Conservation (phyloP, 2,329 filamentous ascomycete species). For the Cercospora janseana region DNA sequence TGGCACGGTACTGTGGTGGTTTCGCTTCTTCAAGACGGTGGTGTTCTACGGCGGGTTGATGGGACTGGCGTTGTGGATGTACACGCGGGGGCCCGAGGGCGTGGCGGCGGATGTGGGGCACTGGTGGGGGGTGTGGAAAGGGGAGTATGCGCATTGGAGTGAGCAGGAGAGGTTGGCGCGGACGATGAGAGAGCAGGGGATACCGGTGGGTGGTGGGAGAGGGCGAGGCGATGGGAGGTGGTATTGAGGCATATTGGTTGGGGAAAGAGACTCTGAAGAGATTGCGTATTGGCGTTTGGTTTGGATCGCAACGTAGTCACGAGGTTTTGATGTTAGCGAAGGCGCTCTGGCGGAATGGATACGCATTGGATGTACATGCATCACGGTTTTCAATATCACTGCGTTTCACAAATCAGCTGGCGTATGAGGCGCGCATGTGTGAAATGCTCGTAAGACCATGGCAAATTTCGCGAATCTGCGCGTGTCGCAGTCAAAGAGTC, state of each 20-base stretch:
- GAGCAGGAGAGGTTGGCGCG: slow-evolving; percentile 33
- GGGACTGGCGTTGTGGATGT: slow-evolving; percentile 56
- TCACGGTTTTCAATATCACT: too few relatives aligned
- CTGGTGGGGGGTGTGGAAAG: slow-evolving; percentile 41
- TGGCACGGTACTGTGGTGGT: slow-evolving; percentile 73
- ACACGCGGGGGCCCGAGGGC: slow-evolving; percentile 62
- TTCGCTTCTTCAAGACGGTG: slow-evolving; percentile 62
- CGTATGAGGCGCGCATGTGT: too few relatives aligned
- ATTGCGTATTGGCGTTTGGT: too few relatives aligned
- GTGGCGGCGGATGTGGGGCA: slow-evolving; percentile 58
- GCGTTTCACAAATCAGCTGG: too few relatives aligned
- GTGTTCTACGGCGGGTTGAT: slow-evolving; percentile 63
- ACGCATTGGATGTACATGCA: neutral
- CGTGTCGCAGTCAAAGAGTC: too few relatives aligned
- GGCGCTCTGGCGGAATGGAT: slow-evolving; percentile 20
- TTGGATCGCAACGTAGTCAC: too few relatives aligned
- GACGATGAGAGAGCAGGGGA: slow-evolving; percentile 27
- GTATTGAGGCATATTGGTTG: slow-evolving; percentile 17
- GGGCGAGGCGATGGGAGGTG: slow-evolving; percentile 35
- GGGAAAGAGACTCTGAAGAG: slow-evolving; percentile 1
- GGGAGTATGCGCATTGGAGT: slow-evolving; percentile 42
- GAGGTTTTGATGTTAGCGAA: slow-evolving; percentile 23
- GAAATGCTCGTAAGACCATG: too few relatives aligned
- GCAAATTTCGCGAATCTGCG: too few relatives aligned
- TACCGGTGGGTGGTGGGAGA: slow-evolving; percentile 7